Conservation (phyloP, 805 yeast species). For the Hanseniaspora clermontiae region DNA sequence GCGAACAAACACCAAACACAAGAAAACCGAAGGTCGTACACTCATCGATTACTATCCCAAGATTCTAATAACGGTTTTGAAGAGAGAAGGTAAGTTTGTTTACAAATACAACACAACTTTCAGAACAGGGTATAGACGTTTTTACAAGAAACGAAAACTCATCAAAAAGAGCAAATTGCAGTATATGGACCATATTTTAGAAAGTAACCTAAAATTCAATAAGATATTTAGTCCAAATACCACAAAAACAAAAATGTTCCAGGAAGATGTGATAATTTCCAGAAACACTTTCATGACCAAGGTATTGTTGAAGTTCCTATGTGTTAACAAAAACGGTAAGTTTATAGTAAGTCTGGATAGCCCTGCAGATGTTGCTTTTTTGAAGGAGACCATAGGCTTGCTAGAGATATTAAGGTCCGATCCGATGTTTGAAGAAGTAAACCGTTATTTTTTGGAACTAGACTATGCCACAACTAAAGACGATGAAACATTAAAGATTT, state of each 20-base stretch:
- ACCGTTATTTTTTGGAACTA: too few species aligned
- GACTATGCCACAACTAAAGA: too few species aligned
- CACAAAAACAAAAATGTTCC: neutral
- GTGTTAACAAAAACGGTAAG: neutral
- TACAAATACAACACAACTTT: neutral
- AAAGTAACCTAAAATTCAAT: neutral
- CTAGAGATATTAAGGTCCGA: neutral
- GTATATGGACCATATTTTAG: neutral
- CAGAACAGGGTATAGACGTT: neutral
- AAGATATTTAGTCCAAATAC: conserved; percentile 1
- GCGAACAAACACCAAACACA: neutral
- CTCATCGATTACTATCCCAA: conserved; percentile 1
- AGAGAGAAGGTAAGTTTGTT: neutral
- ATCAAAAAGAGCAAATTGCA: neutral
- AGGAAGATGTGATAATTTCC: conserved; percentile 1
- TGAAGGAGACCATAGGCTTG: neutral
- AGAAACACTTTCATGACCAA: neutral
- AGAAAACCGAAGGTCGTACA: neutral
- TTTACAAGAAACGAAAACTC: neutral
- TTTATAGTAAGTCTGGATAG: neutral
- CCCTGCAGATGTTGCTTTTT: neutral
- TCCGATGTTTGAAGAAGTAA: too few species aligned
- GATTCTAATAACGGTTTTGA: neutral
- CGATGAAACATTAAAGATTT: neutral
- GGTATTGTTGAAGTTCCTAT: neutral